Evolutionary conservation across 1,284 basidiomycete species (phyloP).

Genomic region (Anthracocystis panici-leucophaei): DNA sequence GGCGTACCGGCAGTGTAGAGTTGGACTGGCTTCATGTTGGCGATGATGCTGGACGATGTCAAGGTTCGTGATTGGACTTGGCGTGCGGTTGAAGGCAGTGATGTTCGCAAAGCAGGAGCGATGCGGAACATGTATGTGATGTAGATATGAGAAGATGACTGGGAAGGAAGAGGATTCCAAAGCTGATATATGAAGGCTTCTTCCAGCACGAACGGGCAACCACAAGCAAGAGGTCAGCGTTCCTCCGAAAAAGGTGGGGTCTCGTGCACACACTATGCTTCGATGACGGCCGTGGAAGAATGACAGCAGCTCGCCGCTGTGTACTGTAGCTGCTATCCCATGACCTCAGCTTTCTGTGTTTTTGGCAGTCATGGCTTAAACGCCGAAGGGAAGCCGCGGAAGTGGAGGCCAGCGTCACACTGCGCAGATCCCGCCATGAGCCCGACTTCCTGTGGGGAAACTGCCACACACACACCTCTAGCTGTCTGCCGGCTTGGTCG

Average conservation of each 20-base stretch:
- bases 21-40: conserved; percentile 51
- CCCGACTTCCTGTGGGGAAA: neutral
- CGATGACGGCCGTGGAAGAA: too few relatives aligned
- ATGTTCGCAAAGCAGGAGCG: conserved; percentile 1
- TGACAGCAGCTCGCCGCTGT: too few relatives aligned
- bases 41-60: conserved; percentile 7
- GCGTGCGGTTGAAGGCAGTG: neutral
- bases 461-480: neutral
- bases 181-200: neutral
- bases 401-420: conserved; percentile 15
- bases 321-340: too few relatives aligned
- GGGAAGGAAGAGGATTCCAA: conserved; percentile 70
- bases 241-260: too few relatives aligned
- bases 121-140: conserved; percentile 81
- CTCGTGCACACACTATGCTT: too few relatives aligned
- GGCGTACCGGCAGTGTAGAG: conserved; percentile 70
- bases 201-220: too few relatives aligned
- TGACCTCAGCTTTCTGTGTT: too few relatives aligned
- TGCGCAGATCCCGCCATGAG: neutral
- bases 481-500: neutral
- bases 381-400: conserved; percentile 9
- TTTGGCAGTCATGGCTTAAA: conserved; percentile 2
- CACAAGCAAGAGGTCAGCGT: too few relatives aligned
- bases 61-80: neutral
- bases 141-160: conserved; percentile 80